Conservation (phyloP, 129 eudicot genomes). For the Saussurea involucrata region DNA sequence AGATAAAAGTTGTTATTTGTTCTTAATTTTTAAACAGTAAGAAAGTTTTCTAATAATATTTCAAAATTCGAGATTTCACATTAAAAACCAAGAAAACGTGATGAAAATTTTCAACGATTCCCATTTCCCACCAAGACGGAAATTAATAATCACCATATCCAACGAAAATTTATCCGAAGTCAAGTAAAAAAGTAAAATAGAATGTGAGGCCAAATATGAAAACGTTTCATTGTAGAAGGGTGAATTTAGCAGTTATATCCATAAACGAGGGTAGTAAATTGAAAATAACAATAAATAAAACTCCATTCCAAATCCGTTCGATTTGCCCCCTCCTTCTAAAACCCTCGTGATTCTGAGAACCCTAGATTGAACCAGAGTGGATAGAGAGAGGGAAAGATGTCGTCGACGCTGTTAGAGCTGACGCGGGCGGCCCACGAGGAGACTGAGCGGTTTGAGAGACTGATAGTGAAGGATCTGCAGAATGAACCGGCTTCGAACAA, state of each 20-base stretch:
- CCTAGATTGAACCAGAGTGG: slow-evolving; percentile 27
- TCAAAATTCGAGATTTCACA: not conserved
- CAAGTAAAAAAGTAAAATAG: not conserved
- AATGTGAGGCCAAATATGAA: not conserved
- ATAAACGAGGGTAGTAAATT: not conserved
- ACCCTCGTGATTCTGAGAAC: slow-evolving; percentile 21
- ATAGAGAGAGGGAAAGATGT: slow-evolving; percentile 38
- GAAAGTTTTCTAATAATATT: too few relatives aligned
- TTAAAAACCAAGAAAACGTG: too few relatives aligned
- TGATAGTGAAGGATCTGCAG: slow-evolving; percentile 83
- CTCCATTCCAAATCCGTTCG: slow-evolving; percentile 9
- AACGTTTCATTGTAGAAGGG: not conserved
- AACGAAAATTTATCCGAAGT: not conserved
- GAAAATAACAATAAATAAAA: not conserved
- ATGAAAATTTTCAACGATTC: too few relatives aligned
- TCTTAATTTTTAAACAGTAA: too few relatives aligned
- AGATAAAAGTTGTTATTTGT: too few relatives aligned
- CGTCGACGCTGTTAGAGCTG: slow-evolving; percentile 90
- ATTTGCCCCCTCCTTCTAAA: slow-evolving; percentile 24
- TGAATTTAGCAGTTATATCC: not conserved
- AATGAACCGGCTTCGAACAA: slow-evolving; percentile 66
- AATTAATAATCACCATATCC: not conserved
- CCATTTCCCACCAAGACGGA: not conserved
- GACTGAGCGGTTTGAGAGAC: slow-evolving; percentile 81
- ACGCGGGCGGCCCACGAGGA: slow-evolving; percentile 95